These are phyloP conservation scores for Aciculosporium take DNA, from an alignment of 2,329 filamentous ascomycete species.

Conservation along the genomic window DNA sequence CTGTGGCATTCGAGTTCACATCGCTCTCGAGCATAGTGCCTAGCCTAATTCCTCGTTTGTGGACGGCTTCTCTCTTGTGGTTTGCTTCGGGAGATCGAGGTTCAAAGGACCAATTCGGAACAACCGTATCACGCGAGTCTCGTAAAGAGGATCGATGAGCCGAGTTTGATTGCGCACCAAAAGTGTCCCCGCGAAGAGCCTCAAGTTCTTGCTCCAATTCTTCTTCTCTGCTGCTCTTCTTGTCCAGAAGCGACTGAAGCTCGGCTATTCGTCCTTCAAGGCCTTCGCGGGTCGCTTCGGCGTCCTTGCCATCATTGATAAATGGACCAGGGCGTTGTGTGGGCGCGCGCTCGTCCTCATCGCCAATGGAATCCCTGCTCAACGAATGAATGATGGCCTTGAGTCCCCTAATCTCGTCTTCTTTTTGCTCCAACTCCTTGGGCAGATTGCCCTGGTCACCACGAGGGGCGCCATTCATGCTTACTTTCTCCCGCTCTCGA, in stretches of 20 bases:
- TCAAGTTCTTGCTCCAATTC: slow-evolving; percentile 77
- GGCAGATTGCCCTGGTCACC: slow-evolving; percentile 34
- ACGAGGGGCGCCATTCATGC: slow-evolving; percentile 20
- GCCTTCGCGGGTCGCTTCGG: slow-evolving; percentile 37
- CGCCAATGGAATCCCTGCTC: slow-evolving; percentile 56
- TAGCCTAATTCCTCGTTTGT: slow-evolving; percentile 31
- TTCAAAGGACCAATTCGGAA: slow-evolving; percentile 39
- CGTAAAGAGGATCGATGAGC: slow-evolving; percentile 42
- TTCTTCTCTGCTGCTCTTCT: slow-evolving; percentile 61
- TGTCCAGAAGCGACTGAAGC: slow-evolving; percentile 57
- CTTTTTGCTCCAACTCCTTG: slow-evolving; percentile 81
- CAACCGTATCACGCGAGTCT: slow-evolving; percentile 52
- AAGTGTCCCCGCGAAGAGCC: slow-evolving; percentile 35
- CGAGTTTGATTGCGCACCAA: slow-evolving; percentile 14
- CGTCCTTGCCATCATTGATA: slow-evolving; percentile 13
- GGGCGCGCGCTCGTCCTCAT: slow-evolving; percentile 20
- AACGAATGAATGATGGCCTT: slow-evolving; percentile 97
- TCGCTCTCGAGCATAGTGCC: slow-evolving; percentile 61
- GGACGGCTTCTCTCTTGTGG: slow-evolving; percentile 27
- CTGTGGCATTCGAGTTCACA: slow-evolving; percentile 53
- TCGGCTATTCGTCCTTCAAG: slow-evolving; percentile 72
- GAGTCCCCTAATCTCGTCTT: slow-evolving; percentile 91
- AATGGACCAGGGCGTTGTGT: slow-evolving; percentile 21
- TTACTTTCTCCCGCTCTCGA: slow-evolving; percentile 70
- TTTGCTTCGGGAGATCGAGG: slow-evolving; percentile 30